Base-by-base conservation (phyloP, 2,329 filamentous ascomycete species). In the Aspergillus novofumigatus region DNA sequence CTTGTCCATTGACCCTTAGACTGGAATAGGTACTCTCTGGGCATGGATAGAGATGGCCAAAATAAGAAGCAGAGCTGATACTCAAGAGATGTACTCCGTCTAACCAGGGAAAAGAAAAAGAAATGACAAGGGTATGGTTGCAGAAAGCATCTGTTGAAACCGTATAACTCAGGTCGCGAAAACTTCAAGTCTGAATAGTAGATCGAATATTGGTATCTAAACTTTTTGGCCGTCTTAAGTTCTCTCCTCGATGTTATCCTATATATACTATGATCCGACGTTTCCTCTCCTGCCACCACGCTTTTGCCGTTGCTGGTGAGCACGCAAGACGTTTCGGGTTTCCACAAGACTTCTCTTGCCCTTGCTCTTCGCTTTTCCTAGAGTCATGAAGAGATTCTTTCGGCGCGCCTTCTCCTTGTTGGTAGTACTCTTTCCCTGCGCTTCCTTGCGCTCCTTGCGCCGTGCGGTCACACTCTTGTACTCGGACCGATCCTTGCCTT, bases 381-480 rank as follows among this genome's bases (percentile, higher is more conserved):
- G 78, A 42, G 93, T 97, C 94, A 99, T 99, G 68, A 99, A 73
- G 77, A 99, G 96, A 76, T 99, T 99, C 89, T 99, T 99, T 83
- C 91, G 91, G 65, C 93, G 82, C 45, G 90, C 86, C 85, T 99
- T 99, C 81, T 99, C 94, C 79, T 90, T 90, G 78, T 99, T 99
- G 64, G 93, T 97, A 41, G 91, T 92, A 72, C 90, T 96, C 86
- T 97, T 97, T 69, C 94, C 94, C 77, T 92, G 85, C 1, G 86
- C 83, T 67, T 88, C 86, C 83, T 96, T 96, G 82, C 92, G 91
- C 72, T 91, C 86, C 81, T 91, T 91, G 68, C 90, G 83, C 71
- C 90, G 87, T 17, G 92, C 92, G 62, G 91, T 87, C 54, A 90
- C 94, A 61, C 86, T 90, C 79, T 93, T 92, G 79, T 96, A 92